A percentile compares a stretch with the other conserved stretches of the same genome.
Evolutionary conservation across 441 rosid genomes (phyloP).

Genomic region (Eruca vesicaria): DNA sequence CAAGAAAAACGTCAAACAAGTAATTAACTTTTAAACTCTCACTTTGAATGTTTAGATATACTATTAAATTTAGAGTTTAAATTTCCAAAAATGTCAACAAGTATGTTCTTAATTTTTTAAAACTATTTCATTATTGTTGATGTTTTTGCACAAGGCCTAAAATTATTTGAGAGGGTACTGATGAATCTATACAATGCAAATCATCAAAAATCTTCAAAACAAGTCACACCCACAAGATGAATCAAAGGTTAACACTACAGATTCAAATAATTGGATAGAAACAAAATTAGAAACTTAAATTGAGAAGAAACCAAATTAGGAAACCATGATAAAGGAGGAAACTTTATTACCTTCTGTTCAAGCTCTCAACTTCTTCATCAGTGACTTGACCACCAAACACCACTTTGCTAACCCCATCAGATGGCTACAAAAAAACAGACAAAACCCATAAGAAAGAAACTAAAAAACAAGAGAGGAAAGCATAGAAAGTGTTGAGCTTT

Average conservation of each 20-base stretch:
- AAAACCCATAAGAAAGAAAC: not conserved
- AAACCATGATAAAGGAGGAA: constrained; percentile 4
- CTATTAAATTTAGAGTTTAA: too few relatives aligned
- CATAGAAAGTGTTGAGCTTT: not conserved
- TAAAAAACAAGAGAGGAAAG: not conserved
- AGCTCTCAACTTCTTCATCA: constrained; percentile 84
- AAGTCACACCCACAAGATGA: not conserved
- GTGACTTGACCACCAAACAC: constrained; percentile 99
- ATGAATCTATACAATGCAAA: too few relatives aligned
- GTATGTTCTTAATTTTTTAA: too few relatives aligned
- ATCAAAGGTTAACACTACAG: not conserved
- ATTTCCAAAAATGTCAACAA: too few relatives aligned
- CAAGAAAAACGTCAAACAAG: not conserved
- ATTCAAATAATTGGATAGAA: not conserved
- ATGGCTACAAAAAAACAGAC: constrained; percentile 53
- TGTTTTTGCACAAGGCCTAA: too few relatives aligned
- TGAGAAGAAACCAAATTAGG: not conserved
- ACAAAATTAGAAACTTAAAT: not conserved
- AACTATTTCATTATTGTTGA: too few relatives aligned
- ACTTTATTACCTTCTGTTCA: constrained; percentile 65
- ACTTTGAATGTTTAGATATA: too few relatives aligned
- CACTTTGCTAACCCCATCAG: constrained; percentile 92
- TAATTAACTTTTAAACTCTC: not conserved
- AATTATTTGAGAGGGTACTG: too few relatives aligned
- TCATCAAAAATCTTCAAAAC: not conserved